phyloP scores from a whole-genome alignment of 2,329 filamentous ascomycete genomes.

The Leptographium lundbergii region DNA sequence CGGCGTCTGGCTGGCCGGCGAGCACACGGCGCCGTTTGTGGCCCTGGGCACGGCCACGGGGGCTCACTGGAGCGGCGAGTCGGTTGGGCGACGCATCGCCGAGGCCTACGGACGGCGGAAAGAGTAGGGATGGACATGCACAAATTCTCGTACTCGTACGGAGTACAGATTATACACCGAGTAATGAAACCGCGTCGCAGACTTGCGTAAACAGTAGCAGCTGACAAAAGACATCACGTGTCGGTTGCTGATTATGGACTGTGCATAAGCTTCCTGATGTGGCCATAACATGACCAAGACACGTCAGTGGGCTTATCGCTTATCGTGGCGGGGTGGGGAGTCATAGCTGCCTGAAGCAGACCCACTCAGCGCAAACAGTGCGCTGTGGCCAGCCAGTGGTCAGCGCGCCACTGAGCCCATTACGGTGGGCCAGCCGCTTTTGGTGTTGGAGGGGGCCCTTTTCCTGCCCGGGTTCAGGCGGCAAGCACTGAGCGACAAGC shows the following conservation, averaged over 20 bases:
- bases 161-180: too few species aligned
- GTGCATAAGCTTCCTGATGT: neutral
- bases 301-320: neutral
- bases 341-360: neutral
- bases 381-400: neutral
- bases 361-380: neutral
- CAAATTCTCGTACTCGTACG: too few species aligned
- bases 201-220: neutral
- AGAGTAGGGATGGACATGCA: neutral
- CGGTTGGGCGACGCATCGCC: slow-evolving; percentile 53
- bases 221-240: neutral
- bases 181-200: too few species aligned
- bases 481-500: neutral
- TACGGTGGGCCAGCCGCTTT: neutral
- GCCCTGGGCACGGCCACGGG: slow-evolving; percentile 81
- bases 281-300: neutral
- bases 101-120: slow-evolving; percentile 33
- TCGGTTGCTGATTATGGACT: neutral
- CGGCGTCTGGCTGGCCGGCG: slow-evolving; percentile 75
- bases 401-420: neutral
- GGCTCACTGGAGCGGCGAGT: slow-evolving; percentile 84
- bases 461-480: neutral
- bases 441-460: neutral
- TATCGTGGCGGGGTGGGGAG: neutral
- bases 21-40: slow-evolving; percentile 84